Percentiles rank a stretch among this genome's conserved stretches.
Evolutionary conservation across 2,329 filamentous ascomycete species (phyloP).

Genomic region (Ceratocystis alfenasii): DNA sequence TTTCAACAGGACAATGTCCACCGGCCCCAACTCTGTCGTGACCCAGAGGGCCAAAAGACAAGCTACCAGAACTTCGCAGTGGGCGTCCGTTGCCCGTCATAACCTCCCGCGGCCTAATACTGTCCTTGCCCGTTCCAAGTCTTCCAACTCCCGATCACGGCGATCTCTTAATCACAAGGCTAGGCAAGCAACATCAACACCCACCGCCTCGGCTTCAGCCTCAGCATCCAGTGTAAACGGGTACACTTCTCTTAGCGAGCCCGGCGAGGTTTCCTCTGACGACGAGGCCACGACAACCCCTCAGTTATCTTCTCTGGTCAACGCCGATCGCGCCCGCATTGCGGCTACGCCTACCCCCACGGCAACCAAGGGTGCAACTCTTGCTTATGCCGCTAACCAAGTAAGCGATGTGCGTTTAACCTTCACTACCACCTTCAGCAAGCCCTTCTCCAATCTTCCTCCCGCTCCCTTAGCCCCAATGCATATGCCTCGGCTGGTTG

Average conservation of each 20-base stretch:
- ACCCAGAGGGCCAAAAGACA: constrained; percentile 16
- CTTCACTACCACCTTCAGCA: background rate
- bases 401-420: constrained; percentile 4
- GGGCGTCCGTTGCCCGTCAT: constrained; percentile 17
- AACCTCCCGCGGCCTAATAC: constrained; percentile 14
- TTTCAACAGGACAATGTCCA: constrained; percentile 1
- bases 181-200: background rate
- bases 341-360: constrained; percentile 4
- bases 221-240: background rate
- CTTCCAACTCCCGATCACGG: background rate
- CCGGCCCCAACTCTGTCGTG: constrained; percentile 17
- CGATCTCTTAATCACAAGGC: background rate
- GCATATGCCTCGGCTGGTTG: background rate
- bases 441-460: background rate
- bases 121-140: constrained; percentile 11
- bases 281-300: background rate
- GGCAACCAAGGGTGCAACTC: background rate
- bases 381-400: background rate
- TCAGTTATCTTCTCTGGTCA: background rate
- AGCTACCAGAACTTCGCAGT: constrained; percentile 17
- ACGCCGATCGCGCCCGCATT: constrained; percentile 3
- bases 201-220: background rate
- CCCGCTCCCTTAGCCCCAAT: background rate
- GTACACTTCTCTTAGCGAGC: background rate
- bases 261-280: constrained; percentile 5